Evolutionary conservation across 495 filamentous ascomycete species (phyloP).

Genomic region (Antarctomyces pellizariae): DNA sequence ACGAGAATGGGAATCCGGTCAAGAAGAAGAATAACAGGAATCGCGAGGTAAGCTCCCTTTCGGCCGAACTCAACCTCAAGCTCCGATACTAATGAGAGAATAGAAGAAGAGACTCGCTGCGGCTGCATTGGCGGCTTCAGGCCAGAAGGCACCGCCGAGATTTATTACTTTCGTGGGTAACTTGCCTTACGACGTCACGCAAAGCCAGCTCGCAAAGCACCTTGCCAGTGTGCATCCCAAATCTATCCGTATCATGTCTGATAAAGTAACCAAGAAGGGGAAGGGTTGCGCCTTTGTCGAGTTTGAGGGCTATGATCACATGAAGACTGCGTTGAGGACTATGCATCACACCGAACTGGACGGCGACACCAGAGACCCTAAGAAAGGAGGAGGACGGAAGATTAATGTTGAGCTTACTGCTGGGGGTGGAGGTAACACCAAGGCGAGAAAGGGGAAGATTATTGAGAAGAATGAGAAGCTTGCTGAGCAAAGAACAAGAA

Average conservation of each 20-base stretch:
- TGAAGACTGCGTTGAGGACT: conserved; percentile 78
- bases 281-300: conserved; percentile 87
- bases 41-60: too few species aligned
- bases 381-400: too few species aligned
- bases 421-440: conserved; percentile 66
- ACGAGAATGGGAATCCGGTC: background rate
- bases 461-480: conserved; percentile 70
- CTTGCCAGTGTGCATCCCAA: conserved; percentile 54
- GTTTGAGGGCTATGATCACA: conserved; percentile 69
- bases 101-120: too few species aligned
- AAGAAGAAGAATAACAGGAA: conserved; percentile 2
- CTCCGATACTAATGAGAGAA: too few species aligned
- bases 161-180: conserved; percentile 82
- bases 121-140: too few species aligned
- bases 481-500: conserved; percentile 46
- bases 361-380: conserved; percentile 30
- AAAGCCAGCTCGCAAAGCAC: conserved; percentile 39
- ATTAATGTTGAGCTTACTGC: conserved; percentile 88
- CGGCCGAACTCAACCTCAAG: too few species aligned
- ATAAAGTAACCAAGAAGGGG: conserved; percentile 42
- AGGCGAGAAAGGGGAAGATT: conserved; percentile 49
- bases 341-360: conserved; percentile 75
- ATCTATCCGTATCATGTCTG: conserved; percentile 49
- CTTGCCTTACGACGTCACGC: conserved; percentile 66
- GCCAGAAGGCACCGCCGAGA: conserved; percentile 16